phyloP scores from a whole-genome alignment of 2,329 filamentous ascomycete genomes.

The Verticillium alfalfae region DNA sequence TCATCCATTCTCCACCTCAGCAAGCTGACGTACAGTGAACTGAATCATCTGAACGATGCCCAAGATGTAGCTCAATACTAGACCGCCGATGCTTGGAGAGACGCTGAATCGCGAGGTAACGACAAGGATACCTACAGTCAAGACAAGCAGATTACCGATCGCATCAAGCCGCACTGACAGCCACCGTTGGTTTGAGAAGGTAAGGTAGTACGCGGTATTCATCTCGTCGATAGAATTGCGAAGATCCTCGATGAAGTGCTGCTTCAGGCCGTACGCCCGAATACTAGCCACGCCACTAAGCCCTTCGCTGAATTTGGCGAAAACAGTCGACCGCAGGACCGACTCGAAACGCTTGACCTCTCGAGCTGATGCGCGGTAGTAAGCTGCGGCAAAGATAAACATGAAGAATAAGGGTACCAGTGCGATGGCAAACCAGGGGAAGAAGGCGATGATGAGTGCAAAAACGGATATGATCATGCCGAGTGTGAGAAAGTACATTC shows the following conservation, averaged over 20 bases:
- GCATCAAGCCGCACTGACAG: constrained; percentile 78
- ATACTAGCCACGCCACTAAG: constrained; percentile 80
- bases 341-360: constrained; percentile 94
- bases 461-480: constrained; percentile 81
- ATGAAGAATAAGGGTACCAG: constrained; percentile 62
- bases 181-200: constrained; percentile 94
- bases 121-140: constrained; percentile 83
- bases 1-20: constrained; percentile 99
- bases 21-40: constrained; percentile 88
- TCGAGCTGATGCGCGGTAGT: constrained; percentile 85
- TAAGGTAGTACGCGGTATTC: constrained; percentile 91
- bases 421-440: constrained; percentile 73
- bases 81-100: constrained; percentile 74
- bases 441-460: constrained; percentile 88
- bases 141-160: constrained; percentile 79
- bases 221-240: constrained; percentile 77
- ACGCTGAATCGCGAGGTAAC: constrained; percentile 87
- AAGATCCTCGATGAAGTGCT: constrained; percentile 67
- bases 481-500: constrained; percentile 87
- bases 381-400: constrained; percentile 77
- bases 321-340: constrained; percentile 79
- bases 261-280: constrained; percentile 78
- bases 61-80: constrained; percentile 90
- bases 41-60: constrained; percentile 93
- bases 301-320: constrained; percentile 86